A percentile compares a stretch with the other conserved stretches of the same genome.
Evolutionary conservation across 768 basidiomycete genomes (phyloP).

Genomic region (Calocybe indica): DNA sequence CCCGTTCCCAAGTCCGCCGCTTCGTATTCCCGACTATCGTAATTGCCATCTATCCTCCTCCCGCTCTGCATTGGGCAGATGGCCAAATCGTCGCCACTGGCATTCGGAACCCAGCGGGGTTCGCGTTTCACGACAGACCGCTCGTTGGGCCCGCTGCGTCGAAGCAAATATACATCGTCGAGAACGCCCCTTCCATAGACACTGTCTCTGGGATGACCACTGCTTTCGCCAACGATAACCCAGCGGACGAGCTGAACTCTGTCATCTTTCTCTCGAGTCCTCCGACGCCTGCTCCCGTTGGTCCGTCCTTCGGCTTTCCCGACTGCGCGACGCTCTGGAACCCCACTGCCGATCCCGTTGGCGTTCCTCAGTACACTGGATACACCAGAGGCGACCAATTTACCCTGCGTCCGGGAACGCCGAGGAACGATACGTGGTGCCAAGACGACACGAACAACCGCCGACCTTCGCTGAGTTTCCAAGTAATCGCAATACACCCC

Average conservation of each 20-base stretch:
- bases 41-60: conserved; percentile 6
- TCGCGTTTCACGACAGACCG: conserved; percentile 24
- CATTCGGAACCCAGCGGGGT: conserved; percentile 38
- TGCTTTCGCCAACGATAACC: conserved; percentile 36
- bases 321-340: conserved; percentile 42
- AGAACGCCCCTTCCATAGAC: conserved; percentile 40
- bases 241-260: conserved; percentile 33
- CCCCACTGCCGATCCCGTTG: conserved; percentile 31
- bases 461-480: conserved; percentile 33
- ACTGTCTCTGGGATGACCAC: conserved; percentile 28
- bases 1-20: conserved; percentile 33
- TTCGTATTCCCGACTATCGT: conserved; percentile 15
- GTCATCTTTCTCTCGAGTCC: conserved; percentile 8
- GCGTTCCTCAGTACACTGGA: conserved; percentile 29
- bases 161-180: conserved; percentile 26
- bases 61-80: conserved; percentile 19
- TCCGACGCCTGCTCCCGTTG: background rate
- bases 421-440: conserved; percentile 28
- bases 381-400: conserved; percentile 29
- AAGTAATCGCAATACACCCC: conserved; percentile 15
- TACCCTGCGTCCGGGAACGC: conserved; percentile 28
- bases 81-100: conserved; percentile 35
- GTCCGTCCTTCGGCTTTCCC: conserved; percentile 32
- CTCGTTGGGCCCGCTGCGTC: conserved; percentile 2
- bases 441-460: conserved; percentile 24